Evolutionary conservation across 805 yeast species (phyloP).

Genomic region (Kuraishia borneana): DNA sequence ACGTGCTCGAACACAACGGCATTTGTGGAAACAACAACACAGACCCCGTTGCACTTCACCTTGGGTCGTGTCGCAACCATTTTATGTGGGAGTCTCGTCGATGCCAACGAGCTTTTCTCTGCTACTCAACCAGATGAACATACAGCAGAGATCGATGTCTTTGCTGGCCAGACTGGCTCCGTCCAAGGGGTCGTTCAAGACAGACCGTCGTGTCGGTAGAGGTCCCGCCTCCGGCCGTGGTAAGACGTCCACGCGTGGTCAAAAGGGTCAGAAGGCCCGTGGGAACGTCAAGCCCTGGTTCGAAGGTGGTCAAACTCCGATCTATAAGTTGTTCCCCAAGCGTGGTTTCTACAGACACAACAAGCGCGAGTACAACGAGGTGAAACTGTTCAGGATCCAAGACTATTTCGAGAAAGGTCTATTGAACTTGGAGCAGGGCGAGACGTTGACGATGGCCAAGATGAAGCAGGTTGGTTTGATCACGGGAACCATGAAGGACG

Average conservation of each 20-base stretch:
- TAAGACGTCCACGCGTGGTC: constrained; percentile 95
- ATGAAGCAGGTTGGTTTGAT: constrained; percentile 70
- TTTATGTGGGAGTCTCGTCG: too few species aligned
- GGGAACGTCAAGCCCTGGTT: constrained; percentile 85
- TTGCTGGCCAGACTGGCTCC: constrained; percentile 3
- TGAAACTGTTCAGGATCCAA: constrained; percentile 63
- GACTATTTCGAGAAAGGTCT: constrained; percentile 61
- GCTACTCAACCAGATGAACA: too few species aligned
- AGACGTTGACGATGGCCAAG: constrained; percentile 59
- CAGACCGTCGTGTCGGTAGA: constrained; percentile 77
- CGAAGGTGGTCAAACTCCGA: constrained; percentile 99
- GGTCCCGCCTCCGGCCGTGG: constrained; percentile 93
- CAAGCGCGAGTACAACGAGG: constrained; percentile 36
- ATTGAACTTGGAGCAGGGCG: constrained; percentile 44
- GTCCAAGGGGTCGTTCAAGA: constrained; percentile 5
- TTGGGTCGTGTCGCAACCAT: too few species aligned
- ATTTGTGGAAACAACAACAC: too few species aligned
- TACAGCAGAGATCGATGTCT: background rate
- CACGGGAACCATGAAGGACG: constrained; percentile 62
- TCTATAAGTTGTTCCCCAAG: constrained; percentile 75
- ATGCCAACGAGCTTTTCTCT: too few species aligned
- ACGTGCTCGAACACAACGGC: background rate
- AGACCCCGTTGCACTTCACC: too few species aligned
- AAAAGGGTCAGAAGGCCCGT: constrained; percentile 97
- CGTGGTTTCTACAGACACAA: constrained; percentile 71